A percentile compares a stretch with the other conserved stretches of the same genome.
Evolutionary conservation across 495 filamentous ascomycete species (phyloP).

Genomic region (Penicillium fimorum): DNA sequence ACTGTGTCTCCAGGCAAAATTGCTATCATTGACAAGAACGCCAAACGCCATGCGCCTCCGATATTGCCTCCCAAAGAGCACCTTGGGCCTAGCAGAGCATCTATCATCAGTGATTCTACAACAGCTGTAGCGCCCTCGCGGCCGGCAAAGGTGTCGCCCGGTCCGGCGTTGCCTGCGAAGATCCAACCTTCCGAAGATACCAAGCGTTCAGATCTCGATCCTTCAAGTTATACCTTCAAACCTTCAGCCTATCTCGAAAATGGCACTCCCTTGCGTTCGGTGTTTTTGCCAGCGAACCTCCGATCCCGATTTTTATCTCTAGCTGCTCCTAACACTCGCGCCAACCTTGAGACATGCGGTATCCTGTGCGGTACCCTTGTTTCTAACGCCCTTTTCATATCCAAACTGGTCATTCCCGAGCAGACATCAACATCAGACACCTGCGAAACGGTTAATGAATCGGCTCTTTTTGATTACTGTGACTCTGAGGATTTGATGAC

Average conservation of each 20-base stretch:
- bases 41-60: conserved; percentile 41
- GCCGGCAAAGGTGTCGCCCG: conserved; percentile 32
- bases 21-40: conserved; percentile 25
- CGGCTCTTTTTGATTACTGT: conserved; percentile 80
- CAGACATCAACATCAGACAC: conserved; percentile 88
- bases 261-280: conserved; percentile 76
- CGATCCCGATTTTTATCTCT: conserved; percentile 68
- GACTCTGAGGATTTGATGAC: conserved; percentile 81
- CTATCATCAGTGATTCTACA: conserved; percentile 20
- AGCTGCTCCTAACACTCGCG: conserved; percentile 70
- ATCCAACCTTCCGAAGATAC: conserved; percentile 34
- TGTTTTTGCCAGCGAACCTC: conserved; percentile 79
- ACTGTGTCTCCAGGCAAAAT: conserved; percentile 20
- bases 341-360: conserved; percentile 89
- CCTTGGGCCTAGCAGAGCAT: conserved; percentile 19
- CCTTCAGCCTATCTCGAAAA: conserved; percentile 86
- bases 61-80: conserved; percentile 51
- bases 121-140: conserved; percentile 18
- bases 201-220: conserved; percentile 38
- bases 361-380: conserved; percentile 88
- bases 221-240: conserved; percentile 71
- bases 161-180: conserved; percentile 33
- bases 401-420: conserved; percentile 82
- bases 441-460: conserved; percentile 88
- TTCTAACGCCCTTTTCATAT: conserved; percentile 91